A percentile compares a stretch with the other conserved stretches of the same genome.
Evolutionary conservation across 495 filamentous ascomycete genomes (phyloP).

Genomic region (Haplographium delicatum): DNA sequence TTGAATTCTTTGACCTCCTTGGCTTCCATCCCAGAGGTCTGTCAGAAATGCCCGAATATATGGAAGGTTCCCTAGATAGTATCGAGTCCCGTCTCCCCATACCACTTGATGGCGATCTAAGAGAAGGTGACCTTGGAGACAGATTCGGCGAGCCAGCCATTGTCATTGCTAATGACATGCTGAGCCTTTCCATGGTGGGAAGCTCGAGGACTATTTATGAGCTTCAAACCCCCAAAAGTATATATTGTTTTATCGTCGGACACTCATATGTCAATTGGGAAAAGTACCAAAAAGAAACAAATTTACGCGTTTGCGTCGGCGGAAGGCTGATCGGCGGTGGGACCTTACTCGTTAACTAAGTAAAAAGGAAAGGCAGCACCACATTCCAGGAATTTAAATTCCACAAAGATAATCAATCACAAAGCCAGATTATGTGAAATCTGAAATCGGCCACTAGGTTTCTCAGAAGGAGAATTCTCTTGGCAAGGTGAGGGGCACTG

Average conservation of each 20-base stretch:
- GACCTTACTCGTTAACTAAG: too few relatives aligned
- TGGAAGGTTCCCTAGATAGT: conserved; percentile 1
- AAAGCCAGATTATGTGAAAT: too few relatives aligned
- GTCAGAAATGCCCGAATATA: conserved; percentile 19
- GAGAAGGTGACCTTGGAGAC: neutral
- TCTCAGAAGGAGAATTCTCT: too few relatives aligned
- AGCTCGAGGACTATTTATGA: neutral
- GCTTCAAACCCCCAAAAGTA: too few relatives aligned
- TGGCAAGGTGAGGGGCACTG: too few relatives aligned
- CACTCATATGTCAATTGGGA: conserved; percentile 14
- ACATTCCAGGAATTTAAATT: too few relatives aligned
- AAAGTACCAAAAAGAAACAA: too few relatives aligned
- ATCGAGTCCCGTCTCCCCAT: neutral
- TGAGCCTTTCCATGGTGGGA: neutral
- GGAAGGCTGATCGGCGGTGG: neutral
- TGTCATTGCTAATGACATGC: conserved; percentile 6
- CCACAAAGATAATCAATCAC: too few relatives aligned
- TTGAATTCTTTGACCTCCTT: conserved; percentile 7
- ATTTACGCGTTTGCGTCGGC: neutral
- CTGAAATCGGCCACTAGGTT: too few relatives aligned
- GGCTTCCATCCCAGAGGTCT: conserved; percentile 17
- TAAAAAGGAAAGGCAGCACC: too few relatives aligned
- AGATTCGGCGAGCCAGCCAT: conserved; percentile 9
- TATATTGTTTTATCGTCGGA: conserved; percentile 5
- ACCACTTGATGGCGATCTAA: neutral